phyloP scores from a whole-genome alignment of 2,329 filamentous ascomycete species.

The Graphilbum fragrans region DNA sequence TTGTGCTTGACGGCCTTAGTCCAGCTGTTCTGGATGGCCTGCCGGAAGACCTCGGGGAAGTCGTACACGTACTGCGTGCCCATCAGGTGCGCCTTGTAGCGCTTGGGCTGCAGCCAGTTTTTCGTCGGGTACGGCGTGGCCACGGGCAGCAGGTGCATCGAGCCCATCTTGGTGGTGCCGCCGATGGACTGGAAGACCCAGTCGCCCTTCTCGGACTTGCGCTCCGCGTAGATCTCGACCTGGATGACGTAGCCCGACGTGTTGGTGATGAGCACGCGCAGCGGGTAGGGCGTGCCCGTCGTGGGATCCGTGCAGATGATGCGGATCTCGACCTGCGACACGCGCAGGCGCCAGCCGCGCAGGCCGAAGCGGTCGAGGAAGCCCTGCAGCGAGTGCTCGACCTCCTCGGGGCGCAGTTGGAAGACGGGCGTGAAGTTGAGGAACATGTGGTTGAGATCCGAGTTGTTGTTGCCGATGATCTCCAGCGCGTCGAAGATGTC shows the following conservation, averaged over 20 bases:
- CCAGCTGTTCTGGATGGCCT: constrained; percentile 96
- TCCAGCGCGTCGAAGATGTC: constrained; percentile 96
- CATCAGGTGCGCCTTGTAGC: constrained; percentile 99
- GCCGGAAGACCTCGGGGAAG: constrained; percentile 98
- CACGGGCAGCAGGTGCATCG: constrained; percentile 87
- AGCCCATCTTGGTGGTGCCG: constrained; percentile 85
- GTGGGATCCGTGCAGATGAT: constrained; percentile 90
- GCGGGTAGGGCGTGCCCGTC: constrained; percentile 76
- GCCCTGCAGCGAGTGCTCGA: constrained; percentile 83
- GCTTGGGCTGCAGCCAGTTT: constrained; percentile 96
- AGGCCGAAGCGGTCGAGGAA: constrained; percentile 96
- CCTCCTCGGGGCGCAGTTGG: constrained; percentile 77
- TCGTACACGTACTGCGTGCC: constrained; percentile 99
- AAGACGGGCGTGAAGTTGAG: constrained; percentile 99
- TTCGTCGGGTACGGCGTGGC: constrained; percentile 92
- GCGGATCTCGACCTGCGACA: constrained; percentile 94
- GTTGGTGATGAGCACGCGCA: constrained; percentile 95
- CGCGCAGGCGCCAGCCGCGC: constrained; percentile 89
- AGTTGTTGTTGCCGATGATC: constrained; percentile 98
- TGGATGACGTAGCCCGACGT: constrained; percentile 97
- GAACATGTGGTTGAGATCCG: constrained; percentile 99
- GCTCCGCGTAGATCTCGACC: constrained; percentile 94
- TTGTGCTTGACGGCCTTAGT: constrained; percentile 61
- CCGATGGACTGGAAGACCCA: constrained; percentile 99
- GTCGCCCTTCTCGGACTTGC: constrained; percentile 94